Conservation (phyloP, 257 asterid genomes). For the Fraxinus pennsylvanica region DNA sequence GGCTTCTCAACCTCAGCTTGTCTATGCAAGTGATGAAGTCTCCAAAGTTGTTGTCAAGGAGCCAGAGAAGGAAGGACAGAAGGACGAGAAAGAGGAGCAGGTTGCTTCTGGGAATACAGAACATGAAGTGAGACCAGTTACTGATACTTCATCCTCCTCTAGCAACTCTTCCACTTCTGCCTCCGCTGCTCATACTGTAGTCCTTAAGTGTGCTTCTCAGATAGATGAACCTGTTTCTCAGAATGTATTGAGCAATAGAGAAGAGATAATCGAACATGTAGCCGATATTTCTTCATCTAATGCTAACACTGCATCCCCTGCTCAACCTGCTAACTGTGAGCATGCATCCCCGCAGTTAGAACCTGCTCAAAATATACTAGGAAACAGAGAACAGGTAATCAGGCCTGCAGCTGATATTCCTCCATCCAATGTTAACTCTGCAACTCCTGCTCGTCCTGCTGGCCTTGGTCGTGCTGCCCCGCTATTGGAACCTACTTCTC, state of each 20-base stretch:
- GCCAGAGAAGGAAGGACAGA: conserved; percentile 37
- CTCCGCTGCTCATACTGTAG: conserved; percentile 21
- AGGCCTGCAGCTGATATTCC: conserved; percentile 28
- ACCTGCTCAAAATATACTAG: conserved; percentile 32
- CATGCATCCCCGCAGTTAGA: conserved; percentile 30
- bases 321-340: conserved; percentile 33
- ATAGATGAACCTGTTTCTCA: conserved; percentile 35
- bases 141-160: conserved; percentile 22
- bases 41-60: conserved; percentile 28
- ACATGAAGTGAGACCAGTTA: conserved; percentile 34
- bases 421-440: conserved; percentile 31
- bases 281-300: conserved; percentile 43
- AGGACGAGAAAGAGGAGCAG: conserved; percentile 33
- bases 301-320: conserved; percentile 31
- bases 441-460: conserved; percentile 67
- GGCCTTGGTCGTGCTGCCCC: conserved; percentile 95
- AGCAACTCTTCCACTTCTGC: conserved; percentile 33
- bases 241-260: conserved; percentile 22
- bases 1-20: conserved; percentile 33
- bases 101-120: conserved; percentile 30
- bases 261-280: conserved; percentile 19
- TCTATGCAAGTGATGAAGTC: conserved; percentile 29
- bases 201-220: conserved; percentile 21
- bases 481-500: conserved; percentile 68
- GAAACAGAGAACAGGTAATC: conserved; percentile 29